phyloP scores from a whole-genome alignment of 371 early-diverging fungal genomes.

The Choanephora cucurbitarum region DNA sequence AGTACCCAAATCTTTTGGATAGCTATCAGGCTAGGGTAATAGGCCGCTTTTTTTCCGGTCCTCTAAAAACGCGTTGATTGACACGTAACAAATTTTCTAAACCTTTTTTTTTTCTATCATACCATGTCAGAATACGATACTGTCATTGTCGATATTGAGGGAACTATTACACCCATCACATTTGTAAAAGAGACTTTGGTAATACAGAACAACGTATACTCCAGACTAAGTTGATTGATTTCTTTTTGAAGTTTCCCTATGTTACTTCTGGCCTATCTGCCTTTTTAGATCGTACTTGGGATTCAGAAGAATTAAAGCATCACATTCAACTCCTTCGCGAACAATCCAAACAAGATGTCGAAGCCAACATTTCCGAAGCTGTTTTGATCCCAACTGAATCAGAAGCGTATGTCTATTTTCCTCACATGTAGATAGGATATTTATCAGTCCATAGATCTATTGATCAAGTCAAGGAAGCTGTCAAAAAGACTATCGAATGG shows the following conservation, averaged over 20 bases:
- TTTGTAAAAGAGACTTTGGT: constrained; percentile 90
- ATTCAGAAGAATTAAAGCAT: constrained; percentile 53
- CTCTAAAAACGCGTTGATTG: no score
- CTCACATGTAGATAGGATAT: no score
- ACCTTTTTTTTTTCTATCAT: constrained; percentile 1
- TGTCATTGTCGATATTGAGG: constrained; percentile 88
- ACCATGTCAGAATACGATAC: constrained; percentile 44
- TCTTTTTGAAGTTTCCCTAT: constrained; percentile 72
- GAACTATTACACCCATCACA: constrained; percentile 95
- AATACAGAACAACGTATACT: constrained; percentile 5
- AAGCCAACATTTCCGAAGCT: constrained; percentile 47
- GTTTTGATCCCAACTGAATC: constrained; percentile 48
- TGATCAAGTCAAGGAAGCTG: constrained; percentile 58
- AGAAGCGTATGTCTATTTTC: constrained; percentile 34
- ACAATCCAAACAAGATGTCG: constrained; percentile 70
- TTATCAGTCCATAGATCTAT: constrained; percentile 41
- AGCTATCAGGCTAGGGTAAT: no score
- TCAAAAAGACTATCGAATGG: constrained; percentile 73
- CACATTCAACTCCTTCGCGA: constrained; percentile 67
- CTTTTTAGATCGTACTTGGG: constrained; percentile 75
- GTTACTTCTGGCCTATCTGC: constrained; percentile 57
- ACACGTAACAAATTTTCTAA: background rate
- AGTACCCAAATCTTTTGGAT: no score
- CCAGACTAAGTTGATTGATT: no score
- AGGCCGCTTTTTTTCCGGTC: no score